Percentiles rank a stretch among this genome's conserved stretches.
These are phyloP conservation scores for Conticribra weissflogii DNA, from an alignment of 108 stramenopile genomes.

Conservation along the genomic window DNA sequence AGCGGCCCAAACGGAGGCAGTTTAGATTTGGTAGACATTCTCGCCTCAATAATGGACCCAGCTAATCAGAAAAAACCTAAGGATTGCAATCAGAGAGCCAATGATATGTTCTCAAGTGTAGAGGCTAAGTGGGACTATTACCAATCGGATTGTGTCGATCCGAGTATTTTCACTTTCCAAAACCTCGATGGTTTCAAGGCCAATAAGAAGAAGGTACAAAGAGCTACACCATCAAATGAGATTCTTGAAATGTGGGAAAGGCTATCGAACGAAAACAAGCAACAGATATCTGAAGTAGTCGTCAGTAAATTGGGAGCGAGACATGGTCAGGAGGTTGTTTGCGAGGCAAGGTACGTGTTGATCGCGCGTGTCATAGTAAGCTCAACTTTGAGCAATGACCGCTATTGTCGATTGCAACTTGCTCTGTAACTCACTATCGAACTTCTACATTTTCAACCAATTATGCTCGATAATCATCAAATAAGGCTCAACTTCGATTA, in stretches of 20 bases:
- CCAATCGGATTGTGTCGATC: too few relatives aligned
- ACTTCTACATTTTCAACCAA: too few relatives aligned
- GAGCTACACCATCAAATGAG: neutral
- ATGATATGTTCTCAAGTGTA: too few relatives aligned
- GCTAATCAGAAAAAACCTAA: too few relatives aligned
- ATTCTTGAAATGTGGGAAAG: constrained; percentile 12
- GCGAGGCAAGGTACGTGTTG: constrained; percentile 39
- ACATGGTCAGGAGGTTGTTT: constrained; percentile 34
- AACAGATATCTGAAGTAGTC: constrained; percentile 4
- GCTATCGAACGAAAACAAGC: constrained; percentile 1
- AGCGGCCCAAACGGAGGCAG: constrained; percentile 17
- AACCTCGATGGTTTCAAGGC: neutral
- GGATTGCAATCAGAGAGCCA: too few relatives aligned
- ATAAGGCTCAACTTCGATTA: constrained; percentile 44
- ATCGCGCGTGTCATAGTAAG: too few relatives aligned
- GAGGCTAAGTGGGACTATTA: too few relatives aligned
- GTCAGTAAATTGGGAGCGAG: constrained; percentile 16
- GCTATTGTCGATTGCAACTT: too few relatives aligned
- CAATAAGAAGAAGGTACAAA: neutral
- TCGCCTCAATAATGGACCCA: neutral
- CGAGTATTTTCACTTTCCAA: too few relatives aligned
- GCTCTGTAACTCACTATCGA: too few relatives aligned
- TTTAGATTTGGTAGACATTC: constrained; percentile 16
- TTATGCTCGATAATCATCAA: neutral
- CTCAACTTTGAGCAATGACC: too few relatives aligned